Conservation (phyloP, 768 basidiomycete genomes). For the Panaeolus cyanescens region DNA sequence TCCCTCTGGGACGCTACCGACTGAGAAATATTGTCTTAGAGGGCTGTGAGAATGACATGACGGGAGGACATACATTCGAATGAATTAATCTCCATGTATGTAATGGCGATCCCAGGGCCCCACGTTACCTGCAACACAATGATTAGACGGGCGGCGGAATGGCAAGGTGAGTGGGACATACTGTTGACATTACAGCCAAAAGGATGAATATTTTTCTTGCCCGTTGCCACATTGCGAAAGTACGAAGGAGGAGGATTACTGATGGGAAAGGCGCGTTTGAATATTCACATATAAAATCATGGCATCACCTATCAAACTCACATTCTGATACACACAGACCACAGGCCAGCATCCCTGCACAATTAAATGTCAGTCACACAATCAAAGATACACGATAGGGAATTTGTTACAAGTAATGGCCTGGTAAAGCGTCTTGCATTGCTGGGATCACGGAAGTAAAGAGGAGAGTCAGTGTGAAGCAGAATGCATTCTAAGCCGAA, state of each 20-base stretch:
- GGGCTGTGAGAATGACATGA: neutral
- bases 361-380: neutral
- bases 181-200: conserved; percentile 9
- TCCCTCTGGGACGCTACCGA: conserved; percentile 1
- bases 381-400: neutral
- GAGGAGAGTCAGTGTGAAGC: neutral
- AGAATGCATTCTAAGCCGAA: neutral
- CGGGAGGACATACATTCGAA: conserved; percentile 28
- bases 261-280: neutral
- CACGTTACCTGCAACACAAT: conserved; percentile 25
- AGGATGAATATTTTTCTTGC: neutral
- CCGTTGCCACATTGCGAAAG: conserved; percentile 13
- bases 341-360: conserved; percentile 12
- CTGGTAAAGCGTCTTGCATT: conserved; percentile 5
- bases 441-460: conserved; percentile 8
- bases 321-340: conserved; percentile 16
- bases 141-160: neutral
- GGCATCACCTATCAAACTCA: neutral
- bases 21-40: neutral
- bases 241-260: conserved; percentile 21
- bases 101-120: conserved; percentile 28
- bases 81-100: conserved; percentile 31
- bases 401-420: conserved; percentile 8
- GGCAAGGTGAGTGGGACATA: neutral
- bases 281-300: neutral